Percentiles rank a stretch among this genome's conserved stretches.
Conservation (phyloP, 1,284 basidiomycete genomes). For the Coniferiporia sulphurascens region DNA sequence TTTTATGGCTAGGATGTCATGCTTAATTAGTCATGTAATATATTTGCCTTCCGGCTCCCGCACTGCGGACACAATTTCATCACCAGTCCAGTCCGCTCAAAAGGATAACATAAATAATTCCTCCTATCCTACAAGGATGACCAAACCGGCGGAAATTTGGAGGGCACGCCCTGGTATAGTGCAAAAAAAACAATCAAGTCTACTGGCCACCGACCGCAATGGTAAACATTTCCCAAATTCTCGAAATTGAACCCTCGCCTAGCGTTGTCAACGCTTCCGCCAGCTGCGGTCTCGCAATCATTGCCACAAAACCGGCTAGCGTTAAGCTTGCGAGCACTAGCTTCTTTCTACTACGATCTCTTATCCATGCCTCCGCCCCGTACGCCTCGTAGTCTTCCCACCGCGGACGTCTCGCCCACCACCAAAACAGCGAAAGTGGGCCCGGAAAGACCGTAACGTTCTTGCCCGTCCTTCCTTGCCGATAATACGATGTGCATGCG, state of each 20-base stretch:
- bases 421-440: constrained; percentile 29
- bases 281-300: too few species aligned
- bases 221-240: not conserved
- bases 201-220: too few species aligned
- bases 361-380: constrained; percentile 25
- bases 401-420: constrained; percentile 25
- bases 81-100: too few species aligned
- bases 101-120: too few species aligned
- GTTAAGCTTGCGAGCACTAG: not conserved
- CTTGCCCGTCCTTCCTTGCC: constrained; percentile 24
- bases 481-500: constrained; percentile 28
- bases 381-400: constrained; percentile 26
- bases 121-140: too few species aligned
- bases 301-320: not conserved
- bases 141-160: too few species aligned
- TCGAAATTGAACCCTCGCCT: not conserved
- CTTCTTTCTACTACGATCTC: not conserved
- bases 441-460: constrained; percentile 27
- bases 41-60: too few species aligned
- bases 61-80: too few species aligned
- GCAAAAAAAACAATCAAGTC: too few species aligned
- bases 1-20: too few species aligned
- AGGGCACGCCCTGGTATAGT: too few species aligned
- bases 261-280: not conserved
- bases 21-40: too few species aligned